phyloP scores from a whole-genome alignment of 1,139 yeast species.

The Taiozyma sp. region DNA sequence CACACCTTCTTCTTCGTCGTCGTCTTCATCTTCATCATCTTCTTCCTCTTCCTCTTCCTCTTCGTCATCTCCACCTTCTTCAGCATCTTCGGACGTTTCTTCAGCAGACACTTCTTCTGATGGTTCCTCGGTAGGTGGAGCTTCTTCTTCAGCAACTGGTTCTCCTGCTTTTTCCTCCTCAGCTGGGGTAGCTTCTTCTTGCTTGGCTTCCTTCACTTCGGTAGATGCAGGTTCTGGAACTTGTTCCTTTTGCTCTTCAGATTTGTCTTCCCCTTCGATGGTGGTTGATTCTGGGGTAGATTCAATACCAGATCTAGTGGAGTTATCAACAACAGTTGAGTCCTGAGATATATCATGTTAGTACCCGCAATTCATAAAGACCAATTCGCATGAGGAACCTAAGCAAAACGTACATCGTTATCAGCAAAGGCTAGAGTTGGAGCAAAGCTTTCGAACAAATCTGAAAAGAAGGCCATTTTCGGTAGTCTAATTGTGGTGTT shows the following conservation, averaged over 20 bases:
- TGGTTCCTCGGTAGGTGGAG: conserved; percentile 23
- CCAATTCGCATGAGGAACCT: background rate
- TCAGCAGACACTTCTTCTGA: conserved; percentile 1
- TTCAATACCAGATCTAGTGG: conserved; percentile 16
- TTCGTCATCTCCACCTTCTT: background rate
- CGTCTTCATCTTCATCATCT: conserved; percentile 63
- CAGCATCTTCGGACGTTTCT: conserved; percentile 1
- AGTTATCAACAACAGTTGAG: background rate
- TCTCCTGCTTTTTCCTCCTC: background rate
- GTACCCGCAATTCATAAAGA: background rate
- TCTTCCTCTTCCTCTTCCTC: conserved; percentile 33
- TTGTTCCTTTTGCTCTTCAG: conserved; percentile 3
- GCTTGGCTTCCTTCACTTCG: conserved; percentile 2
- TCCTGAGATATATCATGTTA: background rate
- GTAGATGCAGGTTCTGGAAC: conserved; percentile 1
- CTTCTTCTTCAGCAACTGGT: conserved; percentile 19
- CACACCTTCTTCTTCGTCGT: conserved; percentile 59
- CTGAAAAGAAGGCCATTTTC: conserved; percentile 52
- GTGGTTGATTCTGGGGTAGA: conserved; percentile 2
- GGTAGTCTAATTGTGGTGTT: background rate
- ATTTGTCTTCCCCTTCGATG: conserved; percentile 2
- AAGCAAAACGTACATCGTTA: conserved; percentile 15
- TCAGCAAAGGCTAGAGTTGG: conserved; percentile 88
- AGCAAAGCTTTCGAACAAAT: conserved; percentile 73
- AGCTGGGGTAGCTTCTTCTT: conserved; percentile 2